Percentiles rank a stretch among this genome's conserved stretches.
These are phyloP conservation scores for Xylaria longipes DNA, from an alignment of 495 filamentous ascomycete species.

Conservation along the genomic window DNA sequence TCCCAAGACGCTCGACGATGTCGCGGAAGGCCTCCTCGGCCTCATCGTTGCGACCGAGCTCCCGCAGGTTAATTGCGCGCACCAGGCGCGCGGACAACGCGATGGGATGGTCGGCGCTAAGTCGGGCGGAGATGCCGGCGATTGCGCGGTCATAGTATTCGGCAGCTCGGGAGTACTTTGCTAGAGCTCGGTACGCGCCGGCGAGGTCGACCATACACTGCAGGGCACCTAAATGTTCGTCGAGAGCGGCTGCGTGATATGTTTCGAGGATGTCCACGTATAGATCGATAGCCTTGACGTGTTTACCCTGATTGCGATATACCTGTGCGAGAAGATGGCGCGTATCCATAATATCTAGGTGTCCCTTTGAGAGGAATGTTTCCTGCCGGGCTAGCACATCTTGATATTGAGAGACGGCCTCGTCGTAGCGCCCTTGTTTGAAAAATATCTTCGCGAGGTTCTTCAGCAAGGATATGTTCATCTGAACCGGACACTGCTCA, in stretches of 20 bases:
- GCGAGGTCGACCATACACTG: constrained; percentile 16
- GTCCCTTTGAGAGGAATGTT: constrained; percentile 3
- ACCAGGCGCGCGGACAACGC: constrained; percentile 9
- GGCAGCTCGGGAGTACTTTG: constrained; percentile 3
- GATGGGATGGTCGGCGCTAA: constrained; percentile 13
- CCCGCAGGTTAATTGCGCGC: constrained; percentile 1
- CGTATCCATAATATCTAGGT: not conserved
- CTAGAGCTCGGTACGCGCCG: constrained; percentile 10
- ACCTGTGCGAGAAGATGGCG: constrained; percentile 15
- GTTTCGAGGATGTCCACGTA: constrained; percentile 3
- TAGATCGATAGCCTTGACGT: not conserved
- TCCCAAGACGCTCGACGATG: constrained; percentile 10
- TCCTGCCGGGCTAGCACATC: not conserved
- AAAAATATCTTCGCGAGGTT: constrained; percentile 15
- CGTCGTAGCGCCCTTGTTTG: constrained; percentile 3
- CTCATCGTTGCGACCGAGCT: constrained; percentile 4
- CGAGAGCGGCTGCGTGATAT: constrained; percentile 11
- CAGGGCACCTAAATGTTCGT: constrained; percentile 10
- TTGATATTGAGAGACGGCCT: constrained; percentile 14
- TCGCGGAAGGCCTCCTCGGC: constrained; percentile 18
- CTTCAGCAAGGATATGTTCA: not conserved
- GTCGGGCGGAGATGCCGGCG: constrained; percentile 5
- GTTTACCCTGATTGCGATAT: constrained; percentile 9
- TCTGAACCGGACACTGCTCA: constrained; percentile 1
- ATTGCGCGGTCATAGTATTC: constrained; percentile 17